Evolutionary conservation across 441 rosid species (phyloP).

Genomic region (Erodium texanum): DNA sequence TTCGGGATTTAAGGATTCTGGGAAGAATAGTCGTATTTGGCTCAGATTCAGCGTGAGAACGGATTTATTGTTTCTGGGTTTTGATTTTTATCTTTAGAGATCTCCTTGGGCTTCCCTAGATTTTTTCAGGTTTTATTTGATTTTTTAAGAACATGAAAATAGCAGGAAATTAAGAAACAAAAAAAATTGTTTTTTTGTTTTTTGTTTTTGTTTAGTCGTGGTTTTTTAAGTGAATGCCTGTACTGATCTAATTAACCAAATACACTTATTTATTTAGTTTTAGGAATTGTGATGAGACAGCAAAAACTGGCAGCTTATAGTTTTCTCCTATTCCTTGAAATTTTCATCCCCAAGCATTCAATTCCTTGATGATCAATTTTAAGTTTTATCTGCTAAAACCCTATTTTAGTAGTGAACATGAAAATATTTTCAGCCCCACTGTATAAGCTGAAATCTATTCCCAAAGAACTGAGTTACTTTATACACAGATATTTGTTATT

Average conservation of each 20-base stretch:
- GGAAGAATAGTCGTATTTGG: too few relatives aligned
- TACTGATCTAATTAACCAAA: neutral
- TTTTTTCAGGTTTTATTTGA: neutral
- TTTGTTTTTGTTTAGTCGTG: too few relatives aligned
- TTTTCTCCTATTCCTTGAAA: too few relatives aligned
- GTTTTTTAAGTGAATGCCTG: neutral
- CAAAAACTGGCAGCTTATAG: neutral
- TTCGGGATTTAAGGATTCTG: too few relatives aligned
- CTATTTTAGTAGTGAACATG: neutral
- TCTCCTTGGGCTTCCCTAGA: neutral
- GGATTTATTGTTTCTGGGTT: too few relatives aligned
- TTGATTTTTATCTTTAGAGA: conserved; percentile 1
- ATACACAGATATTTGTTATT: too few relatives aligned
- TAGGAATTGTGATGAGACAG: neutral
- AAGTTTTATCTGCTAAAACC: neutral
- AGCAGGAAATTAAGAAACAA: too few relatives aligned
- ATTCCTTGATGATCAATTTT: neutral
- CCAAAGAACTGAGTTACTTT: neutral
- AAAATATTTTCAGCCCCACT: neutral
- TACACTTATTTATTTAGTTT: too few relatives aligned
- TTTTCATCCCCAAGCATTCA: neutral
- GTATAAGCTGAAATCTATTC: neutral
- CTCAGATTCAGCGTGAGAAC: too few relatives aligned
- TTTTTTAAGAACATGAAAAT: too few relatives aligned
- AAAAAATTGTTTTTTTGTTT: too few relatives aligned